Percentiles rank a stretch among this genome's conserved stretches.
These are phyloP conservation scores for Alternaria ethzedia DNA, from an alignment of 2,329 filamentous ascomycete genomes.

Conservation along the genomic window DNA sequence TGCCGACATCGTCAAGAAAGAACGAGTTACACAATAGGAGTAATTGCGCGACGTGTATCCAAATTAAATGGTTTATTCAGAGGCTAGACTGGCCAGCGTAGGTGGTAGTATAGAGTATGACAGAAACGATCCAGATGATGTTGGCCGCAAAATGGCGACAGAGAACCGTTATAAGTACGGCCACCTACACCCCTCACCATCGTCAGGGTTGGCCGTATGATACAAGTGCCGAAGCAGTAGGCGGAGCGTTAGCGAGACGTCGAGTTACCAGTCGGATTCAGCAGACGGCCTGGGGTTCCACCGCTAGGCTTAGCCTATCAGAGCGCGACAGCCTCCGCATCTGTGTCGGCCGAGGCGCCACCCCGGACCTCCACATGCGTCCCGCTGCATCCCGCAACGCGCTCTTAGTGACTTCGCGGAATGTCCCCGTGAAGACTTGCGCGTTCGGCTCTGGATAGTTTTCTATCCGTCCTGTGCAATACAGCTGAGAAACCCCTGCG, in stretches of 20 bases:
- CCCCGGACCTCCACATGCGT: slow-evolving; percentile 27
- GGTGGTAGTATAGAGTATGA: slow-evolving; percentile 21
- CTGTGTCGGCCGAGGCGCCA: slow-evolving; percentile 9
- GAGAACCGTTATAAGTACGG: slow-evolving; percentile 4
- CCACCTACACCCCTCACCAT: slow-evolving; percentile 1
- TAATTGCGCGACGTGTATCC: slow-evolving; percentile 2
- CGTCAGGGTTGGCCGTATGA: neutral
- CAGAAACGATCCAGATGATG: slow-evolving; percentile 1
- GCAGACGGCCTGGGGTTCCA: neutral
- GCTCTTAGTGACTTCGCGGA: slow-evolving; percentile 21
- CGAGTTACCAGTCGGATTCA: neutral
- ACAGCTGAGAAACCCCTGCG: neutral
- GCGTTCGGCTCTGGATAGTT: neutral
- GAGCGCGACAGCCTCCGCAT: slow-evolving; percentile 21
- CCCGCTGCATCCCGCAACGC: slow-evolving; percentile 27
- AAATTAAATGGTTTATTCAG: slow-evolving; percentile 13
- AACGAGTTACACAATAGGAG: neutral
- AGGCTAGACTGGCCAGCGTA: slow-evolving; percentile 5
- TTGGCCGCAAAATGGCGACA: slow-evolving; percentile 1
- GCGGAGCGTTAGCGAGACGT: neutral
- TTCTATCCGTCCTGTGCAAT: neutral
- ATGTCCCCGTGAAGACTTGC: slow-evolving; percentile 4
- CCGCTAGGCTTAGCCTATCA: slow-evolving; percentile 19
- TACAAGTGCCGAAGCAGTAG: slow-evolving; percentile 23
- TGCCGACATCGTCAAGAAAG: slow-evolving; percentile 35